Base-by-base conservation (phyloP, 805 yeast species). In the Cyberlindnera subsufficiens region DNA sequence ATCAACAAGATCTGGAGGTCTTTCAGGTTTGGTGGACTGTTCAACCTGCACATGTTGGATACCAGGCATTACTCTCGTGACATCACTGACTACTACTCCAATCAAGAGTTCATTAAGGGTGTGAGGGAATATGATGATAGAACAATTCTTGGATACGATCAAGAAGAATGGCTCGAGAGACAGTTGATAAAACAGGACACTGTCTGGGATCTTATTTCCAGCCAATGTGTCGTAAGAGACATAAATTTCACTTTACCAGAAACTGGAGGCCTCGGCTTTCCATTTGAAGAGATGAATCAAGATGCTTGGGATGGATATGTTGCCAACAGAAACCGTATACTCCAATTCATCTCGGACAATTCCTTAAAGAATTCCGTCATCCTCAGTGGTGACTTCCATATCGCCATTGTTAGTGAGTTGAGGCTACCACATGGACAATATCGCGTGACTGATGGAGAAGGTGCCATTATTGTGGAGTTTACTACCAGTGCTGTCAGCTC, bases 261-360 rank as follows among this genome's bases (percentile, higher is more conserved):
- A 29, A 43, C 49, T 7, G 50, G 50, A n/a, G 48, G 51, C 4
- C 35, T 54, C 19, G 55, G 55, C 1, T 43, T 19, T 27, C 54
- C 56, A 8, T 54, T 50, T 38, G 43, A 45, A 30, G 42, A 41
- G n/a, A 37, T 18, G 29, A 54, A 56, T 38, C 54, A 52, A 39
- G 60, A 55, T 44, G 48, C 53, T 15, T 56, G 56, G 54, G 60
- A 56, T 43, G 60, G 59, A 3, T 55, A 56, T 33, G 40, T 50
- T 35, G 52, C 58, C 14, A 56, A 55, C 37, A 45, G 59, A 37
- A 45, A 49, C 34, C 39, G 60, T 10, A 30, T 54, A 32, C 20
- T 53, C 15, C 46, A 45, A 8, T 46, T 52, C 20, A 47, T 55
- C 19, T 31, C 35, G 11, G 42, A 42, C 6, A 40, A 52, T 16